phyloP scores from a whole-genome alignment of 2,329 filamentous ascomycete species.

The Colletotrichum cereale region DNA sequence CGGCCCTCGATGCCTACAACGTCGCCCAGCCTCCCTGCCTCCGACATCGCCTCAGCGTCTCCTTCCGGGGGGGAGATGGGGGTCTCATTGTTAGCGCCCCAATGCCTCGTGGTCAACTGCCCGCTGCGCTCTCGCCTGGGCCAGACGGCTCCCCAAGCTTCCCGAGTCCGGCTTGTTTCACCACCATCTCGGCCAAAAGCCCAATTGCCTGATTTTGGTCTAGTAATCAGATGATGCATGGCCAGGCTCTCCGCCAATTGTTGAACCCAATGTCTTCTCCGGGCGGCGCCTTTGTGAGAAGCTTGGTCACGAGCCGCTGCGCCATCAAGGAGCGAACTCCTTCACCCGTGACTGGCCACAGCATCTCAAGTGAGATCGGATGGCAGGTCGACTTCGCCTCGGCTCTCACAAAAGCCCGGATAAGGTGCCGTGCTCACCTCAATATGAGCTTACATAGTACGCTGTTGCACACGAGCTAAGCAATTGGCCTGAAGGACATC shows the following conservation, averaged over 20 bases:
- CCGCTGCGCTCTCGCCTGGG: constrained; percentile 7
- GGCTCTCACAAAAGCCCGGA: background rate
- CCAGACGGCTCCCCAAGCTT: background rate
- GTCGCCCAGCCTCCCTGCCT: constrained; percentile 6
- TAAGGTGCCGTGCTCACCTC: background rate
- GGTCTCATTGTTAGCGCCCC: constrained; percentile 13
- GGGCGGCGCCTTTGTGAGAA: background rate
- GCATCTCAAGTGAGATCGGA: constrained; percentile 33
- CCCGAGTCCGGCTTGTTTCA: background rate
- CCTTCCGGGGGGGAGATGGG: background rate
- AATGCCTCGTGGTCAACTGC: constrained; percentile 10
- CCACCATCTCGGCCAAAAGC: background rate
- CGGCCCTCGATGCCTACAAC: background rate
- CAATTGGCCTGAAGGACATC: too few species aligned
- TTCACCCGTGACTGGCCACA: constrained; percentile 4
- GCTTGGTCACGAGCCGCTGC: constrained; percentile 1
- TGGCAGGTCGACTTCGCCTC: constrained; percentile 13
- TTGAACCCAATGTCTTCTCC: background rate
- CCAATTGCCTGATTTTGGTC: background rate
- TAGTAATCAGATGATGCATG: background rate
- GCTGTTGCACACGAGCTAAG: background rate
- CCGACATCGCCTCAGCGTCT: constrained; percentile 32
- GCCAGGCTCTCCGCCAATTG: background rate
- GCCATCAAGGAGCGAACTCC: too few species aligned
- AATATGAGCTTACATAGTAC: background rate